These are phyloP conservation scores for Triticum timopheevii DNA, from an alignment of 176 grass and related monocot genomes.

Conservation along the genomic window DNA sequence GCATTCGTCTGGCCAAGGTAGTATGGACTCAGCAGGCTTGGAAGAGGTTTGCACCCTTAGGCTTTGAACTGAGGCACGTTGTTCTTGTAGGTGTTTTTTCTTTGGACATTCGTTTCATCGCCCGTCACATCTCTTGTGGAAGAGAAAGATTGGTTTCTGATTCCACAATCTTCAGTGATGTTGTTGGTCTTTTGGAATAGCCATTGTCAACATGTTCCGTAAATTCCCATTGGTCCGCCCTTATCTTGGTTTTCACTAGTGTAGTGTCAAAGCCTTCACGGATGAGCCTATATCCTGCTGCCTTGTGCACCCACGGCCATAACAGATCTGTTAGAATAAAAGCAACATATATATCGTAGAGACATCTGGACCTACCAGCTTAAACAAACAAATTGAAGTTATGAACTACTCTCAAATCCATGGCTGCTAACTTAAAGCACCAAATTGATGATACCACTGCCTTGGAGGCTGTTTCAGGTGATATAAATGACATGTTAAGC, in stretches of 20 bases:
- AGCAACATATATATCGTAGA: neutral
- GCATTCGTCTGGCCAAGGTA: slow-evolving; percentile 35
- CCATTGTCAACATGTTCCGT: neutral
- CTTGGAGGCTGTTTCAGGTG: too few relatives aligned
- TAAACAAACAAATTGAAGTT: neutral
- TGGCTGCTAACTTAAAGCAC: too few relatives aligned
- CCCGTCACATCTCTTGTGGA: slow-evolving; percentile 8
- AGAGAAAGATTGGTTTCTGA: neutral
- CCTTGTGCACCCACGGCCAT: neutral
- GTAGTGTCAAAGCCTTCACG: neutral
- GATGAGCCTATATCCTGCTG: neutral
- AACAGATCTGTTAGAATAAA: neutral
- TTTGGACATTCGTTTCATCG: neutral
- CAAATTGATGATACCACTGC: too few relatives aligned
- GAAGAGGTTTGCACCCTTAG: slow-evolving; percentile 49
- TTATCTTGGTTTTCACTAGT: slow-evolving; percentile 2
- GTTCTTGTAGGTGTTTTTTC: neutral
- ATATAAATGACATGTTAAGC: too few relatives aligned
- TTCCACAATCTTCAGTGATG: neutral
- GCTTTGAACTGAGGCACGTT: slow-evolving; percentile 18
- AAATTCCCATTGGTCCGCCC: neutral
- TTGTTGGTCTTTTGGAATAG: neutral
- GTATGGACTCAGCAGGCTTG: slow-evolving; percentile 26
- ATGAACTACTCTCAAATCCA: too few relatives aligned
- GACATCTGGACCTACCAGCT: neutral